phyloP scores from a whole-genome alignment of 2,329 filamentous ascomycete genomes.

The Fusarium armeniacum region DNA sequence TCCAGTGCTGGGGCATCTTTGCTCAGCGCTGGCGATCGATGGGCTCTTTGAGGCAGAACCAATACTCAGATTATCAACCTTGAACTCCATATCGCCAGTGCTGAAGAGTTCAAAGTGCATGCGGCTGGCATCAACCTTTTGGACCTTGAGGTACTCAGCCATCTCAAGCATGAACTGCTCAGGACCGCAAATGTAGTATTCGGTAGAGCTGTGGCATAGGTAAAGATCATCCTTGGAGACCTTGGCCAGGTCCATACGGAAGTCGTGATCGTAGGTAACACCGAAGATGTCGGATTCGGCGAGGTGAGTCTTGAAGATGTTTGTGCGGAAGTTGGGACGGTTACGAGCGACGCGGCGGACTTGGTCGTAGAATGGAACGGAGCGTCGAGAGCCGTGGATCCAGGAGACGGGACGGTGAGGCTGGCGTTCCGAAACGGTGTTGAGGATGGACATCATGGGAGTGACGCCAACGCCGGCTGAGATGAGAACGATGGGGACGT shows the following conservation, averaged over 20 bases:
- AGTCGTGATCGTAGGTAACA: conserved; percentile 61
- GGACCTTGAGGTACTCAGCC: conserved; percentile 58
- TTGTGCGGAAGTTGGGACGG: conserved; percentile 55
- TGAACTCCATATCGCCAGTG: conserved; percentile 59
- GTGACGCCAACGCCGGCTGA: conserved; percentile 73
- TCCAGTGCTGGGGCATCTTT: conserved; percentile 41
- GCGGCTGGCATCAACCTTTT: conserved; percentile 57
- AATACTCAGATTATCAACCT: conserved; percentile 52
- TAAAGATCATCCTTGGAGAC: conserved; percentile 61
- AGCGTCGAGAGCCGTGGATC: conserved; percentile 69
- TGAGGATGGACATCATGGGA: conserved; percentile 72
- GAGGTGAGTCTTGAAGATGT: conserved; percentile 65
- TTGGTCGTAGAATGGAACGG: conserved; percentile 68
- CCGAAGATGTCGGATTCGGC: conserved; percentile 61
- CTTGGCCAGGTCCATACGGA: conserved; percentile 61
- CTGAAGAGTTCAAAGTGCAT: conserved; percentile 65
- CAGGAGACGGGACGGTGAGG: conserved; percentile 67
- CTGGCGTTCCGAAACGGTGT: conserved; percentile 63
- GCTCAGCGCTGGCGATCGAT: conserved; percentile 33
- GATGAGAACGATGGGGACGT: conserved; percentile 68
- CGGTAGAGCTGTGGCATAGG: conserved; percentile 60
- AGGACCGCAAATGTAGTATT: conserved; percentile 69
- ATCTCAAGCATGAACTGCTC: conserved; percentile 69
- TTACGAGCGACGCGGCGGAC: conserved; percentile 61
- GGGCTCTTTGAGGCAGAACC: conserved; percentile 39